phyloP scores from a whole-genome alignment of 805 yeast genomes.

The Brettanomyces custersianus region DNA sequence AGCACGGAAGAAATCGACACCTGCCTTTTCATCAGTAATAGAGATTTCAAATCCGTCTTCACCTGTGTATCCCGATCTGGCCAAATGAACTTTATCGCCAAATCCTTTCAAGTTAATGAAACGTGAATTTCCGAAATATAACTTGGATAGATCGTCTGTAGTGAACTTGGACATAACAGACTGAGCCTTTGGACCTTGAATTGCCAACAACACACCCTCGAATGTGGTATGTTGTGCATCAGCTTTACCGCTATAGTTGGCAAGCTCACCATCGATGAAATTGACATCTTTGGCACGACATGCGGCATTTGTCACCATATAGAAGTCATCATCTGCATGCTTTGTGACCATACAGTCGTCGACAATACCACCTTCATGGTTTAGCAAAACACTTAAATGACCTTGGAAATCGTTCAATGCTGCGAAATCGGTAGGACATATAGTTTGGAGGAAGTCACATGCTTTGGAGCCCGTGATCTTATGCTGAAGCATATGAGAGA shows the following conservation, averaged over 20 bases:
- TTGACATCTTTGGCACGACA: conserved; percentile 73
- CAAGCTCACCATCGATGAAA: conserved; percentile 49
- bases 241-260: conserved; percentile 21
- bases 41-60: conserved; percentile 97
- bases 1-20: conserved; percentile 52
- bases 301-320: conserved; percentile 94
- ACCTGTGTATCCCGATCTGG: conserved; percentile 96
- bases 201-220: conserved; percentile 72
- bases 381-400: conserved; percentile 69
- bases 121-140: conserved; percentile 68
- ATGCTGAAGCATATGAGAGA: conserved; percentile 96
- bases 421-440: conserved; percentile 85
- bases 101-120: conserved; percentile 35
- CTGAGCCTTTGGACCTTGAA: conserved; percentile 90
- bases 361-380: conserved; percentile 70
- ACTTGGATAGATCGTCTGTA: conserved; percentile 41
- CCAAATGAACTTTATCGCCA: conserved; percentile 53
- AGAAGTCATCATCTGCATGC: conserved; percentile 61
- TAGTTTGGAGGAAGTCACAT: conserved; percentile 55
- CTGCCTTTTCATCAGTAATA: conserved; percentile 47
- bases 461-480: conserved; percentile 62
- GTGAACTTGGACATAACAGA: conserved; percentile 57
- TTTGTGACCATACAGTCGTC: conserved; percentile 91
- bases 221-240: conserved; percentile 33
- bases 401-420: conserved; percentile 47